Evolutionary conservation across 495 filamentous ascomycete species (phyloP).

Genomic region (Neurospora sp.): DNA sequence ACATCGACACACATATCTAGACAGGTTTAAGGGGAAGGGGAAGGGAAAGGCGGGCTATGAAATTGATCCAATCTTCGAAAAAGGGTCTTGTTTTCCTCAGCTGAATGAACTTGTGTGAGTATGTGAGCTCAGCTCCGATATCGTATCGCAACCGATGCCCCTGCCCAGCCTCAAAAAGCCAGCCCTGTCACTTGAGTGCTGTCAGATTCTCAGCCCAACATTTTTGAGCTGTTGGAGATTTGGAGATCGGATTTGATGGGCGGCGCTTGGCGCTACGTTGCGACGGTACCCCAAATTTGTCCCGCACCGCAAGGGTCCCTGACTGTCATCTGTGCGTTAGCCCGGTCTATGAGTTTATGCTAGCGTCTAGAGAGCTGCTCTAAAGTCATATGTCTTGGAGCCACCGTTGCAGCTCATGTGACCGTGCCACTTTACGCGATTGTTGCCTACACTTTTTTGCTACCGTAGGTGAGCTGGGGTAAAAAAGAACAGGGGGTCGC

Average conservation of each 20-base stretch:
- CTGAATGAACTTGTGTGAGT: neutral
- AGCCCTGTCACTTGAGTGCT: neutral
- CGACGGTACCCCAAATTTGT: neutral
- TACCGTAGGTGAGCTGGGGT: too few species aligned
- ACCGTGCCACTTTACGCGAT: slow-evolving; percentile 18
- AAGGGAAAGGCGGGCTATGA: neutral
- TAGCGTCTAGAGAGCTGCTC: too few species aligned
- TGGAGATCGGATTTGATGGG: neutral
- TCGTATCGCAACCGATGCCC: neutral
- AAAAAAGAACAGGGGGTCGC: slow-evolving; percentile 2
- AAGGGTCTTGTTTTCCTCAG: neutral
- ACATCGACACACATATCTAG: neutral
- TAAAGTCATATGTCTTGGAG: too few species aligned
- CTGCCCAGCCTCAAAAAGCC: neutral
- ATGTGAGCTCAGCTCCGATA: neutral
- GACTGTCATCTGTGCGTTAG: neutral
- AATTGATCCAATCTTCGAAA: neutral
- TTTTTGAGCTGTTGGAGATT: neutral
- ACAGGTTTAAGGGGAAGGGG: neutral
- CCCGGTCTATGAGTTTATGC: too few species aligned
- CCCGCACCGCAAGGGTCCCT: neutral
- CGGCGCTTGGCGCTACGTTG: neutral
- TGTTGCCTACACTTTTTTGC: neutral
- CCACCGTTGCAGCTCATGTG: neutral
- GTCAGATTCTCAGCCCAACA: neutral